Evolutionary conservation across 2,329 filamentous ascomycete species (phyloP).

Genomic region (Cytospora mali): DNA sequence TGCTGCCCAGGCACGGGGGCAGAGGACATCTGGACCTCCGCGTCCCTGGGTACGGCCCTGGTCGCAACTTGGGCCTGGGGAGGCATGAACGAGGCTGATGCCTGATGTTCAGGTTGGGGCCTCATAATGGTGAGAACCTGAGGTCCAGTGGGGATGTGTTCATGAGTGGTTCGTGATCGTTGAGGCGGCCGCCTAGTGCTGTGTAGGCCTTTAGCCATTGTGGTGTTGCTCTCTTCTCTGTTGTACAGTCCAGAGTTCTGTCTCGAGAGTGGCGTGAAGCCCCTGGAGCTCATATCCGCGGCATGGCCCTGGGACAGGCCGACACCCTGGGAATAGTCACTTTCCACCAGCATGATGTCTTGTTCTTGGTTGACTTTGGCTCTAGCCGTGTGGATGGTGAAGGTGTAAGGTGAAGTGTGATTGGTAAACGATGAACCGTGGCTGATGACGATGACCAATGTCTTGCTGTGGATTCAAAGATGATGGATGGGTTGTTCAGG

Average conservation of each 20-base stretch:
- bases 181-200: constrained; percentile 25
- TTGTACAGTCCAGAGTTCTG: constrained; percentile 34
- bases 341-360: constrained; percentile 25
- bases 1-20: constrained; percentile 2
- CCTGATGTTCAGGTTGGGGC: constrained; percentile 17
- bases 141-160: constrained; percentile 25
- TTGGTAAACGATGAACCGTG: no score
- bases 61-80: constrained; percentile 1
- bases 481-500: neutral
- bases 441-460: neutral
- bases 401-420: no score
- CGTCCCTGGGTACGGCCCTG: neutral
- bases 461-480: neutral
- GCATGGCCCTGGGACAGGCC: constrained; percentile 18
- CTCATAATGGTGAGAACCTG: constrained; percentile 26
- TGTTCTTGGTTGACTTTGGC: neutral
- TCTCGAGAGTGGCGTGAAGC: constrained; percentile 29
- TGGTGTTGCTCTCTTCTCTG: constrained; percentile 44
- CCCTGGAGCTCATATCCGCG: constrained; percentile 16
- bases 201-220: constrained; percentile 40
- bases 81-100: constrained; percentile 5
- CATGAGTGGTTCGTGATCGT: constrained; percentile 29
- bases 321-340: constrained; percentile 18
- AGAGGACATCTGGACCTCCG: constrained; percentile 7
- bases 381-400: no score